These are phyloP conservation scores for Osmozyma mogii DNA, from an alignment of 805 yeast species.

Conservation along the genomic window DNA sequence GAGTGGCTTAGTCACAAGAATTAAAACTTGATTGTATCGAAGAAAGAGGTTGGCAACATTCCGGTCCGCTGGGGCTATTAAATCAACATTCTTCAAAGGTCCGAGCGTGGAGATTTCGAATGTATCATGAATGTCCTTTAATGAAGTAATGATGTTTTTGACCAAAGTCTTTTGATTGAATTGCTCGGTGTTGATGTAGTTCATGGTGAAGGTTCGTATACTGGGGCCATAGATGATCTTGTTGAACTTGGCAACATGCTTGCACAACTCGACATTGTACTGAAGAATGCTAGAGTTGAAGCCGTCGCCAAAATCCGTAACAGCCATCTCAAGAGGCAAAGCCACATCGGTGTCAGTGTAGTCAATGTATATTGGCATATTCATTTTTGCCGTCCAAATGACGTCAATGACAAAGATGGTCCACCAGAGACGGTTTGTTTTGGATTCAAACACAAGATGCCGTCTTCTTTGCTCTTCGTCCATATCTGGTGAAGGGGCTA, in stretches of 20 bases:
- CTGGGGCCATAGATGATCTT: constrained; percentile 33
- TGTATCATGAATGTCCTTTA: constrained; percentile 20
- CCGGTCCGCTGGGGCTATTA: constrained; percentile 17
- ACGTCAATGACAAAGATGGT: constrained; percentile 32
- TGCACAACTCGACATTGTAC: constrained; percentile 31
- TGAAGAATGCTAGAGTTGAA: constrained; percentile 26
- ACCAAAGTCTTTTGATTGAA: constrained; percentile 30
- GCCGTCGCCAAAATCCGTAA: constrained; percentile 18
- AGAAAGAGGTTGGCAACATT: constrained; percentile 26
- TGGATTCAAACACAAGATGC: constrained; percentile 15
- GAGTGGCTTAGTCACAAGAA: constrained; percentile 27
- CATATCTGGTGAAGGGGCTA: constrained; percentile 3
- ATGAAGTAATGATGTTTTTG: constrained; percentile 21
- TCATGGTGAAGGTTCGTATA: constrained; percentile 29
- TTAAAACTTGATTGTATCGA: constrained; percentile 27
- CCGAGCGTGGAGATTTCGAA: constrained; percentile 25
- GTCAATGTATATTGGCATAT: constrained; percentile 32
- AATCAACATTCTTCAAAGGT: constrained; percentile 14
- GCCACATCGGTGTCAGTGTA: constrained; percentile 38
- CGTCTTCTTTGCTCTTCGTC: no score
- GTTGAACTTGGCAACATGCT: constrained; percentile 28
- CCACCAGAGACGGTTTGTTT: constrained; percentile 35
- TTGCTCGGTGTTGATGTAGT: constrained; percentile 33
- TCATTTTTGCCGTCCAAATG: constrained; percentile 33
- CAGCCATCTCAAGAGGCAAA: constrained; percentile 27